Base-by-base conservation (phyloP, 148 eudicot species). In the Mesembryanthemum crystallinum region DNA sequence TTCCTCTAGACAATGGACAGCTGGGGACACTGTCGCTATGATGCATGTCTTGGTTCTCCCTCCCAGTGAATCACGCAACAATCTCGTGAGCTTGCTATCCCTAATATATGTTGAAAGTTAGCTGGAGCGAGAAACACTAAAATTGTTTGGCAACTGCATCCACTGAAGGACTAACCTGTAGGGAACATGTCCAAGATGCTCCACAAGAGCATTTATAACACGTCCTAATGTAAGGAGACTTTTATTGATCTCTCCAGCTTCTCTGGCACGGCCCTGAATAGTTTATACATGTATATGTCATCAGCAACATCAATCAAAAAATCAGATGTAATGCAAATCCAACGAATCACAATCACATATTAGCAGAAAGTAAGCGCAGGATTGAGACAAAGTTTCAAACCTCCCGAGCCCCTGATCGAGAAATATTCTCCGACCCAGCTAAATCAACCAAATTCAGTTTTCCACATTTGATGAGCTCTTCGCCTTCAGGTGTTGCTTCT, bases 361-460 rank as follows among this genome's bases (percentile, higher is more conserved):
- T 47, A 70, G 24, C 5, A 73, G 69, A 37, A 49, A 51, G 27
- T 23, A 21, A 59, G 14, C 45, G 43, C 21, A 74, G 49, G 45
- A 25, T 25, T 25, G 27, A 62, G 20, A 63, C 9, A 24, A 25
- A 72, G 75, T 33, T 12, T 17, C 75, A 45, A 18, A 93, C 98
- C 98, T 93, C 98, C 64, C 98, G 84, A 76, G 98, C 98, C 61
- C 98, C 98, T 15, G 98, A 93, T 32, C 98, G 93, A 51, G 96
- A 93, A 76, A 93, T 93, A 77, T 93, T 93, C 86, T 93, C 98
- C 51, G 97, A 91, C 33, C 98, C 98, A 49, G 98, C 98, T 82
- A 93, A 88, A 81, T 93, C 98, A 49, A 93, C 98, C 83, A 93
- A 83, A 81, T 93, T 93, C 55, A 93, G 82, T 78, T 93, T 93